Percentiles rank a stretch among this genome's conserved stretches.
Evolutionary conservation across 345 rosid genomes (phyloP).

Genomic region (Eucalyptus pauciflora): DNA sequence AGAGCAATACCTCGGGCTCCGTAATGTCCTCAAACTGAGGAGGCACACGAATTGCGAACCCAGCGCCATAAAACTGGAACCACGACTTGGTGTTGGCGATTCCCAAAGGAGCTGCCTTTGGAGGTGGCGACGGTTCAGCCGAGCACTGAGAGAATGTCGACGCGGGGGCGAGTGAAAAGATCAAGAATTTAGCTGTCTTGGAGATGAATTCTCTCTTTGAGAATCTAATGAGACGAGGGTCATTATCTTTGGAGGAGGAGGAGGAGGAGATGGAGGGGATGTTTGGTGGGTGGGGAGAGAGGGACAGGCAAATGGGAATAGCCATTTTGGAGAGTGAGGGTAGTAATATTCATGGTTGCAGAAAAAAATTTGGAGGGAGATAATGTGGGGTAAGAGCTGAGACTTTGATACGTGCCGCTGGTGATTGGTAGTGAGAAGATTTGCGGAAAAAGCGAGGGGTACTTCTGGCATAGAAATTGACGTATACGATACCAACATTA

Average conservation of each 20-base stretch:
- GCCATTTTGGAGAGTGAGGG: slow-evolving; percentile 40
- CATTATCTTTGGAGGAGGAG: slow-evolving; percentile 1
- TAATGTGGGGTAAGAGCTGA: slow-evolving; percentile 17
- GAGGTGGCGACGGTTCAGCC: slow-evolving; percentile 40
- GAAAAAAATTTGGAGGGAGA: slow-evolving; percentile 10
- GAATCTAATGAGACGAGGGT: neutral
- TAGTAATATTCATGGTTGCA: slow-evolving; percentile 12
- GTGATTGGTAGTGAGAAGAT: neutral
- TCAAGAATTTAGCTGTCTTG: slow-evolving; percentile 27
- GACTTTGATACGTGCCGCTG: neutral
- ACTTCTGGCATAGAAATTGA: neutral
- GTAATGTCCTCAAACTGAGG: slow-evolving; percentile 74
- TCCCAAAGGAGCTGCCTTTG: slow-evolving; percentile 33
- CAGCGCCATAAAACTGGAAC: slow-evolving; percentile 82
- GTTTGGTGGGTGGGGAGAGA: slow-evolving; percentile 23
- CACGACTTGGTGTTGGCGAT: slow-evolving; percentile 73
- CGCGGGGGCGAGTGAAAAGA: slow-evolving; percentile 13
- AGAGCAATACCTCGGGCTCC: slow-evolving; percentile 78
- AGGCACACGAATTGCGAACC: slow-evolving; percentile 81
- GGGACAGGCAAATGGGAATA: slow-evolving; percentile 15
- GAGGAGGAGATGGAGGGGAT: slow-evolving; percentile 9
- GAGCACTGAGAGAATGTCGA: slow-evolving; percentile 31
- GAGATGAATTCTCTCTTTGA: slow-evolving; percentile 45
- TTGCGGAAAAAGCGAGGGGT: neutral
- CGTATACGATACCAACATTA: neutral